Percentiles rank a stretch among this genome's conserved stretches.
Conservation (phyloP, 345 rosid species). For the Mallotus nudiflorus region DNA sequence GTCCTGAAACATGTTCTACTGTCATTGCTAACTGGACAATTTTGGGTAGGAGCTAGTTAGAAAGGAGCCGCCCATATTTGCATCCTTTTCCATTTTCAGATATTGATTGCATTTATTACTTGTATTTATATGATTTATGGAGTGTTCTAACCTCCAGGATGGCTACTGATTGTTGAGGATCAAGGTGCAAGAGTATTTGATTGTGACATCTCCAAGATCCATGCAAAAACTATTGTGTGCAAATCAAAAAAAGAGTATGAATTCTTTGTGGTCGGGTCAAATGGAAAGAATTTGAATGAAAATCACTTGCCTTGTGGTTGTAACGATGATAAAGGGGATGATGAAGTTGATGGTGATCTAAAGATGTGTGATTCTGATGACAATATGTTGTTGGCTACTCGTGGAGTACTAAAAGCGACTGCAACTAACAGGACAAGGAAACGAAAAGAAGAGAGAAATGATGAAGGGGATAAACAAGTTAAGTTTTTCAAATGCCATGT, state of each 20-base stretch:
- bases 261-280: constrained; percentile 7
- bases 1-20: constrained; percentile 7
- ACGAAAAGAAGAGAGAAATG: constrained; percentile 56
- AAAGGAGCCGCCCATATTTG: constrained; percentile 12
- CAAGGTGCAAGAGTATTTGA: constrained; percentile 60
- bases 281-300: constrained; percentile 20
- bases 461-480: constrained; percentile 42
- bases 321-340: constrained; percentile 9
- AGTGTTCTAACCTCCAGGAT: constrained; percentile 46
- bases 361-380: constrained; percentile 40
- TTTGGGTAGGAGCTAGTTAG: constrained; percentile 18
- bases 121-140: constrained; percentile 6
- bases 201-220: constrained; percentile 42
- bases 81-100: background rate
- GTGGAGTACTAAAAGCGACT: constrained; percentile 24
- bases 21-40: constrained; percentile 14
- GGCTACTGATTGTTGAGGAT: constrained; percentile 60
- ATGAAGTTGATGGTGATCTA: constrained; percentile 23
- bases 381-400: constrained; percentile 7
- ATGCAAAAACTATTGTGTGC: constrained; percentile 47
- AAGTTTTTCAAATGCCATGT: constrained; percentile 50
- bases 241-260: constrained; percentile 41
- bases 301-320: constrained; percentile 1
- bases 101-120: background rate
- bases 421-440: constrained; percentile 47